A percentile compares a stretch with the other conserved stretches of the same genome.
Evolutionary conservation across 2,329 filamentous ascomycete species (phyloP).

Genomic region (Tolypocladium tundrense): DNA sequence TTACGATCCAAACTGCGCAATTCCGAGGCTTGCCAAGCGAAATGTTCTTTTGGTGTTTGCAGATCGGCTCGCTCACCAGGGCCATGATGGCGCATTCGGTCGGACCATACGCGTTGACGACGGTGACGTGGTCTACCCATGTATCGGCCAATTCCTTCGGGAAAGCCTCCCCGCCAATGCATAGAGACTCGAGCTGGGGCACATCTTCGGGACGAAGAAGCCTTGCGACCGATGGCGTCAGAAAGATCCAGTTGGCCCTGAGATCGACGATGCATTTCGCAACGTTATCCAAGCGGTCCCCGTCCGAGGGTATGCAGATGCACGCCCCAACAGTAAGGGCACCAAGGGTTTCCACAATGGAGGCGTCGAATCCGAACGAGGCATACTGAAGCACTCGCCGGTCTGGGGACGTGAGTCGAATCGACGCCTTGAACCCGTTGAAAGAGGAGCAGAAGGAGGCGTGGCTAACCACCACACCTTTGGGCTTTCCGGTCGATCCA

Average conservation of each 20-base stretch:
- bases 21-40: background rate
- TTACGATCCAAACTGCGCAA: constrained; percentile 1
- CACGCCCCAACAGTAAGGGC: background rate
- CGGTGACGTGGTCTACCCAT: constrained; percentile 8
- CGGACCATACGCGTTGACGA: constrained; percentile 14
- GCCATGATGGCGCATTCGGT: constrained; percentile 10
- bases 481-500: constrained; percentile 13
- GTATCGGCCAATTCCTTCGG: constrained; percentile 6
- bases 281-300: constrained; percentile 2
- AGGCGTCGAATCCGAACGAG: background rate
- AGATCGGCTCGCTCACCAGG: background rate
- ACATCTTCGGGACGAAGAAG: constrained; percentile 8
- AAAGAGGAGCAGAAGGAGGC: constrained; percentile 6
- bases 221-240: constrained; percentile 12
- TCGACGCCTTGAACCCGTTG: constrained; percentile 5
- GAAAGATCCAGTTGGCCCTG: constrained; percentile 11
- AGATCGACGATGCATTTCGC: constrained; percentile 9
- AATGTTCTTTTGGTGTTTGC: background rate
- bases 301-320: constrained; percentile 1
- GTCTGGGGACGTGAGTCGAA: constrained; percentile 1
- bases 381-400: constrained; percentile 3
- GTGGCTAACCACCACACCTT: constrained; percentile 13
- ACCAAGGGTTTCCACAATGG: background rate
- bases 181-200: background rate
- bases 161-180: constrained; percentile 10